phyloP scores from a whole-genome alignment of 352 stramenopile species.

The Phytophthora meadii region DNA sequence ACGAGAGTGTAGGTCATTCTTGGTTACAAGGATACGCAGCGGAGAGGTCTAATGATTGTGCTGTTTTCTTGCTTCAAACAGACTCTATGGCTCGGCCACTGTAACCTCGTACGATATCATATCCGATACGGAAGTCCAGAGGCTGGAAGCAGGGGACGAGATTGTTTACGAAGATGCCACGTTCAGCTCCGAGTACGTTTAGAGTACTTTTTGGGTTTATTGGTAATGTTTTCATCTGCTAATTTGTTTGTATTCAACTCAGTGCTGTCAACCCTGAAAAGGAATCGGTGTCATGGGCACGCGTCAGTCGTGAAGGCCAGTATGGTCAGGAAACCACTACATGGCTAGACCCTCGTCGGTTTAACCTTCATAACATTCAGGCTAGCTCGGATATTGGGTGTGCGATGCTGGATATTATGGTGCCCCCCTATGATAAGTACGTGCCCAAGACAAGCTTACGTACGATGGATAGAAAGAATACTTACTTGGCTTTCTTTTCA shows the following conservation, averaged over 20 bases:
- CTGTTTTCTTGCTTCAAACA: slow-evolving; percentile 27
- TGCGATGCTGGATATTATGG: slow-evolving; percentile 84
- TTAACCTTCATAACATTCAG: slow-evolving; percentile 85
- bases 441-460: slow-evolving; percentile 7
- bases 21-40: not conserved
- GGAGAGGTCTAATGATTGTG: slow-evolving; percentile 8
- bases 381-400: slow-evolving; percentile 77
- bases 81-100: slow-evolving; percentile 76
- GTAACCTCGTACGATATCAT: slow-evolving; percentile 81
- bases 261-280: slow-evolving; percentile 48
- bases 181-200: slow-evolving; percentile 44
- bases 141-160: slow-evolving; percentile 36
- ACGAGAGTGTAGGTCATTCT: slow-evolving; percentile 69
- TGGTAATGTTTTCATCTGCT: not conserved
- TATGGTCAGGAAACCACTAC: slow-evolving; percentile 70
- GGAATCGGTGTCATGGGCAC: slow-evolving; percentile 63
- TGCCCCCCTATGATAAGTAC: slow-evolving; percentile 89
- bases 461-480: not conserved
- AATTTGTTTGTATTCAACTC: not conserved
- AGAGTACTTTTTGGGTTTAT: not conserved
- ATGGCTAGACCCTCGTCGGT: slow-evolving; percentile 82
- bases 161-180: slow-evolving; percentile 36
- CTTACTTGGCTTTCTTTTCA: slow-evolving; percentile 7
- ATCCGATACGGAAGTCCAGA: slow-evolving; percentile 47
- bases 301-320: slow-evolving; percentile 65